These are phyloP conservation scores for Entamoeba nuttalli DNA, from an alignment of 208 protist genomes.

Conservation along the genomic window DNA sequence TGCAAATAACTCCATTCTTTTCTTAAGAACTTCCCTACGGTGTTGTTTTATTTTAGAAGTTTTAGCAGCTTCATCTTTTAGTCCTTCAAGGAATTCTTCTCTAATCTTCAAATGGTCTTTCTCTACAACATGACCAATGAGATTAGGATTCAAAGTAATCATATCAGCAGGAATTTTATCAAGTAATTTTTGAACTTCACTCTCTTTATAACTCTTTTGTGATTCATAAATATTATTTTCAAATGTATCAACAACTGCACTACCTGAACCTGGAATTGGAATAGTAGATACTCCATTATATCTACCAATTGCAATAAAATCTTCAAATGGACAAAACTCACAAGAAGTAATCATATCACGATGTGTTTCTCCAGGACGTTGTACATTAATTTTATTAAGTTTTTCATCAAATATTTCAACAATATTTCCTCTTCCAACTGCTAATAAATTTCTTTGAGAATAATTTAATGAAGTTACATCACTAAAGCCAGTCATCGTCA, in stretches of 20 bases:
- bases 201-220: not conserved
- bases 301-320: slow-evolving; percentile 59
- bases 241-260: slow-evolving; percentile 11
- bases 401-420: not conserved
- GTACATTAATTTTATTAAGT: not conserved
- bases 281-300: slow-evolving; percentile 41
- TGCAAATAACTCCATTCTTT: too few relatives aligned
- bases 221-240: slow-evolving; percentile 25
- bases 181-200: slow-evolving; percentile 9
- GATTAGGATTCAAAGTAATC: not conserved
- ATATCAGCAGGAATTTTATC: slow-evolving; percentile 22
- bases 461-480: slow-evolving; percentile 40
- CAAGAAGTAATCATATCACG: not conserved
- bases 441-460: not conserved
- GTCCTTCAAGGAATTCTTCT: too few relatives aligned
- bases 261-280: slow-evolving; percentile 21
- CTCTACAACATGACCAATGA: not conserved
- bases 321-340: slow-evolving; percentile 62
- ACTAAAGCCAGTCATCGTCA: not conserved
- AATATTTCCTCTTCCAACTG: not conserved
- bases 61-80: too few relatives aligned
- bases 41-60: too few relatives aligned
- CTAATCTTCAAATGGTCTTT: too few relatives aligned
- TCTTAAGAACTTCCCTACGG: too few relatives aligned
- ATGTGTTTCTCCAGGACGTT: not conserved